Evolutionary conservation across 805 yeast genomes (phyloP).

Genomic region (Barnettozyma sp.): DNA sequence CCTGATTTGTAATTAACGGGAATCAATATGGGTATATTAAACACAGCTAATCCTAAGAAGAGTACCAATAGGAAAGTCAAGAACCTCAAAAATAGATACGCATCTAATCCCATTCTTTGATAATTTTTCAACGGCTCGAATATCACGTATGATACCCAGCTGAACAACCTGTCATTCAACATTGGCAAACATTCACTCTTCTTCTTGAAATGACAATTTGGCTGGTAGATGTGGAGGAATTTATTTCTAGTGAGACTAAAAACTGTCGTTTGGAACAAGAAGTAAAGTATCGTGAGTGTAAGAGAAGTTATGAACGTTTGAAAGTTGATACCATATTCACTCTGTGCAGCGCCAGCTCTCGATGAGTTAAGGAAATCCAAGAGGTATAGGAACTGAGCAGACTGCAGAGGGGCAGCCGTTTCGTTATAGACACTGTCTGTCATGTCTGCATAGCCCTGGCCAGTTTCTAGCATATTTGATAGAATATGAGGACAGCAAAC

Average conservation of each 20-base stretch:
- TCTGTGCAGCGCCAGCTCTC: slow-evolving; percentile 53
- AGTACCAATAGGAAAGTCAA: slow-evolving; percentile 43
- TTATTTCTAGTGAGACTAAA: slow-evolving; percentile 34
- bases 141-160: slow-evolving; percentile 48
- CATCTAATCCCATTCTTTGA: slow-evolving; percentile 57
- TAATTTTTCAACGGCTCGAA: slow-evolving; percentile 37
- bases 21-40: slow-evolving; percentile 52
- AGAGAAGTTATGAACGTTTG: slow-evolving; percentile 50
- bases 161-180: slow-evolving; percentile 37
- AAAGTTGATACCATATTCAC: slow-evolving; percentile 50
- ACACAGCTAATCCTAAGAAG: slow-evolving; percentile 44
- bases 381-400: slow-evolving; percentile 20
- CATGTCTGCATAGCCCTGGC: too few species aligned
- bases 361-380: slow-evolving; percentile 42
- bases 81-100: slow-evolving; percentile 65
- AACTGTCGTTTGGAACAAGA: slow-evolving; percentile 42
- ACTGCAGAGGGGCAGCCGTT: slow-evolving; percentile 15
- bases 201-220: slow-evolving; percentile 37
- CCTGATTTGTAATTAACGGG: slow-evolving; percentile 49
- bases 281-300: slow-evolving; percentile 45
- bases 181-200: slow-evolving; percentile 31
- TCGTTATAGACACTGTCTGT: too few species aligned
- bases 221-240: slow-evolving; percentile 45
- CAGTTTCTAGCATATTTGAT: too few species aligned
- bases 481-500: too few species aligned